Percentiles rank a stretch among this genome's conserved stretches.
Conservation (phyloP, 495 filamentous ascomycete genomes). For the Penicillium soppii region DNA sequence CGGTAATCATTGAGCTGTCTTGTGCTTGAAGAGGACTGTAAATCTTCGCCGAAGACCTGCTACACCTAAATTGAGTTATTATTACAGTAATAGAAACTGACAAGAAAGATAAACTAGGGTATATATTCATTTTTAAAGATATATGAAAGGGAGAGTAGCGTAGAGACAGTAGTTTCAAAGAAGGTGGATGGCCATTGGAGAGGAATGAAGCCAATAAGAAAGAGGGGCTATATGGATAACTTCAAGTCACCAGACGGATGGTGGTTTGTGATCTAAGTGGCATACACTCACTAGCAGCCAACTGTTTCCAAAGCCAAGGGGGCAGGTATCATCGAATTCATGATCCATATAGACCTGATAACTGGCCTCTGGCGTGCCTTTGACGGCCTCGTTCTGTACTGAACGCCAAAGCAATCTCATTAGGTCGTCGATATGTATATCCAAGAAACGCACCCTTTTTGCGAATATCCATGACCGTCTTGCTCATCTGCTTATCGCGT, state of each 20-base stretch:
- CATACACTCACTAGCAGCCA: background rate
- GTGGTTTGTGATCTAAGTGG: background rate
- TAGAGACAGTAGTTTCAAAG: background rate
- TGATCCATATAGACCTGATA: constrained; percentile 29
- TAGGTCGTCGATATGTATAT: constrained; percentile 78
- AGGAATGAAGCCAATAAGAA: background rate
- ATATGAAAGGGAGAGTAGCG: background rate
- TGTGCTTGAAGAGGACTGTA: background rate
- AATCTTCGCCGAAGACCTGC: no score
- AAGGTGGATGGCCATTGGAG: background rate
- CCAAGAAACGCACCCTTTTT: constrained; percentile 81
- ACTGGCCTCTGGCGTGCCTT: constrained; percentile 20
- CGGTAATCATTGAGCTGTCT: background rate
- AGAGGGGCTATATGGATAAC: constrained; percentile 1
- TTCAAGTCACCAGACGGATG: background rate
- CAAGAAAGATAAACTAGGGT: background rate
- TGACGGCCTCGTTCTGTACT: constrained; percentile 32
- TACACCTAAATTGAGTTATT: no score
- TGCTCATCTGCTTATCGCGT: constrained; percentile 63
- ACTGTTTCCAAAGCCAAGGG: background rate
- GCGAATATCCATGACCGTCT: constrained; percentile 70
- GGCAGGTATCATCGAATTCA: background rate
- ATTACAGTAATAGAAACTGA: no score
- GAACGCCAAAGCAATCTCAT: constrained; percentile 34
- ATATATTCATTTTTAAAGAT: constrained; percentile 7